A percentile compares a stretch with the other conserved stretches of the same genome.
These are phyloP conservation scores for Botrytis pseudocinerea DNA, from an alignment of 2,329 filamentous ascomycete genomes.

Conservation along the genomic window DNA sequence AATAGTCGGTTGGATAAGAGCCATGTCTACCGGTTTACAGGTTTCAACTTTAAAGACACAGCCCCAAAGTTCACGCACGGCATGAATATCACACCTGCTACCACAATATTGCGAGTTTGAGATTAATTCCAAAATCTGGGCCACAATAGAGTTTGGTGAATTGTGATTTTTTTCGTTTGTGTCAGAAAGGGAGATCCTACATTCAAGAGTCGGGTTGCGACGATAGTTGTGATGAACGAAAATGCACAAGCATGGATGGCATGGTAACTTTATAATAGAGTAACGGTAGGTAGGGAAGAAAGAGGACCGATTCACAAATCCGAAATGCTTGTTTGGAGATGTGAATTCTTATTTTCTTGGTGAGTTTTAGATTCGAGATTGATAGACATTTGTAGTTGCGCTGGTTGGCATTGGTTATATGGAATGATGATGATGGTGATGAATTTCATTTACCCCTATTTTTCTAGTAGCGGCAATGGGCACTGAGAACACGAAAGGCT, in stretches of 20 bases:
- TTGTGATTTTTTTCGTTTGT: not conserved
- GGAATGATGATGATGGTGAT: not conserved
- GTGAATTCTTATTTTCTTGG: not conserved
- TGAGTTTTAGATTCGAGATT: not conserved
- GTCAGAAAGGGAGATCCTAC: not conserved
- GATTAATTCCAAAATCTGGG: not conserved
- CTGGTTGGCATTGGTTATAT: not conserved
- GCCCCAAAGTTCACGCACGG: not conserved
- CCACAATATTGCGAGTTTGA: not conserved
- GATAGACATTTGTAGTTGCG: not conserved
- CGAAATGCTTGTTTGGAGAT: not conserved
- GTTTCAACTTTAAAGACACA: not conserved
- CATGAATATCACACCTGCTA: not conserved
- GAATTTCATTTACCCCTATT: constrained; percentile 3
- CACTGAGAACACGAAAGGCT: not conserved
- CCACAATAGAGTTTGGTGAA: not conserved
- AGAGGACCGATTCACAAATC: not conserved
- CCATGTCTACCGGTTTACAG: not conserved
- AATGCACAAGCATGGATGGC: not conserved
- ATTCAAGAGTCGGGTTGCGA: not conserved
- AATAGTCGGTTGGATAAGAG: not conserved
- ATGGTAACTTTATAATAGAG: not conserved
- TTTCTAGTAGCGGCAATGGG: not conserved
- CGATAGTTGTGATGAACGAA: not conserved
- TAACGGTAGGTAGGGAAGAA: not conserved